Conservation (phyloP, 352 stramenopile genomes). For the Pseudoperonospora humuli region DNA sequence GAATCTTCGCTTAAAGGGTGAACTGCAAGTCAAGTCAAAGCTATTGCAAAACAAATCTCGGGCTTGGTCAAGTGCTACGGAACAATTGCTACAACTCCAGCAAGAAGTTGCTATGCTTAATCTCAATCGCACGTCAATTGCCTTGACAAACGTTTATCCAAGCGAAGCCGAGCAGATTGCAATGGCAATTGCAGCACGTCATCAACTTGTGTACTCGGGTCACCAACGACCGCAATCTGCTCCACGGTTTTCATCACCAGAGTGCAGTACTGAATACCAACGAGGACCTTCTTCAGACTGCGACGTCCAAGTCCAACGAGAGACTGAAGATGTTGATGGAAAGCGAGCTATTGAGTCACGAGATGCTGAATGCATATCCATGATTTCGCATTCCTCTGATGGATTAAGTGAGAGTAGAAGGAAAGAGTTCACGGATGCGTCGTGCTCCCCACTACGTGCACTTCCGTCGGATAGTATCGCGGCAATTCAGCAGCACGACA, state of each 20-base stretch:
- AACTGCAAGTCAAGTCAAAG: slow-evolving; percentile 76
- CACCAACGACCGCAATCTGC: slow-evolving; percentile 22
- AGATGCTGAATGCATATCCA: no score
- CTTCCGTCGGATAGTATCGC: slow-evolving; percentile 13
- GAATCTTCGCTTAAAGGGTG: slow-evolving; percentile 60
- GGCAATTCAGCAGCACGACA: neutral
- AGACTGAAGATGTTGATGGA: no score
- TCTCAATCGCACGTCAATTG: slow-evolving; percentile 46
- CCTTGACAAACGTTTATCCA: no score
- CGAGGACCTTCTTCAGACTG: slow-evolving; percentile 15
- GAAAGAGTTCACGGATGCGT: slow-evolving; percentile 21
- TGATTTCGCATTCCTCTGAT: slow-evolving; percentile 5
- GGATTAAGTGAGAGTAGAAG: slow-evolving; percentile 8
- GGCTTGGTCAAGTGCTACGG: slow-evolving; percentile 70
- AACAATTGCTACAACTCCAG: slow-evolving; percentile 68
- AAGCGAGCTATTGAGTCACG: no score
- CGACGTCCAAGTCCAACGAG: slow-evolving; percentile 3
- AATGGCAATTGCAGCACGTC: no score
- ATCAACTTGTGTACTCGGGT: slow-evolving; percentile 5
- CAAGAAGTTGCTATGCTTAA: slow-evolving; percentile 81
- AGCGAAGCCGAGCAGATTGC: no score
- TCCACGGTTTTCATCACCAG: slow-evolving; percentile 13
- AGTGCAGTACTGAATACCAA: slow-evolving; percentile 19
- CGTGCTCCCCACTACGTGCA: slow-evolving; percentile 21
- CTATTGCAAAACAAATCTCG: slow-evolving; percentile 78